A percentile compares a stretch with the other conserved stretches of the same genome.
phyloP scores from a whole-genome alignment of 1,284 basidiomycete genomes.

The Irpex sp. region DNA sequence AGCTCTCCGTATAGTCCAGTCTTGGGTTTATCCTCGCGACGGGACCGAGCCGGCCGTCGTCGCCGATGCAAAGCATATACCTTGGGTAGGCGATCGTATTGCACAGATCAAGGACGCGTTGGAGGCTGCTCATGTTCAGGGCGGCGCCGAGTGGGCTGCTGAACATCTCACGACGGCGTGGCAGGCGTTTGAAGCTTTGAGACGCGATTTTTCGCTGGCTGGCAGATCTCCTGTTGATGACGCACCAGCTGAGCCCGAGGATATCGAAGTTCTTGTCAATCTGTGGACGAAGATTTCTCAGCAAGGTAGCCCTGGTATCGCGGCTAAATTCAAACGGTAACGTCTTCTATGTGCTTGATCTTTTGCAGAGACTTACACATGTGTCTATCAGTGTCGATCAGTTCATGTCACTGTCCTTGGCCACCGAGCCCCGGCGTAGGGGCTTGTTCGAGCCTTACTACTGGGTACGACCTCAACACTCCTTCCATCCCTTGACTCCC shows the following conservation, averaged over 20 bases:
- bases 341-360: constrained; percentile 19
- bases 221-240: constrained; percentile 34
- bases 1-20: constrained; percentile 54
- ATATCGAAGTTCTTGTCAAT: constrained; percentile 45
- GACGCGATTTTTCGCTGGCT: constrained; percentile 50
- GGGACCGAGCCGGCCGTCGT: constrained; percentile 34
- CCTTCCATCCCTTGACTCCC: constrained; percentile 56
- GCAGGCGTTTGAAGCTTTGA: constrained; percentile 48
- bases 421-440: constrained; percentile 66
- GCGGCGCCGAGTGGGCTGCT: constrained; percentile 41
- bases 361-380: constrained; percentile 4
- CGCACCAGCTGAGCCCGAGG: constrained; percentile 37
- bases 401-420: constrained; percentile 73
- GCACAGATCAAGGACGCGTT: constrained; percentile 39
- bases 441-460: constrained; percentile 73
- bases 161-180: constrained; percentile 40
- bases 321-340: constrained; percentile 61
- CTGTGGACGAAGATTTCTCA: constrained; percentile 50
- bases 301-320: constrained; percentile 39
- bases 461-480: constrained; percentile 49
- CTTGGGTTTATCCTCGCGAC: constrained; percentile 54
- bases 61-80: constrained; percentile 47
- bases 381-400: constrained; percentile 58
- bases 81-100: constrained; percentile 64
- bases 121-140: constrained; percentile 36